These are phyloP conservation scores for Zancudomyces culisetae DNA, from an alignment of 371 early-diverging fungal genomes.

Conservation along the genomic window DNA sequence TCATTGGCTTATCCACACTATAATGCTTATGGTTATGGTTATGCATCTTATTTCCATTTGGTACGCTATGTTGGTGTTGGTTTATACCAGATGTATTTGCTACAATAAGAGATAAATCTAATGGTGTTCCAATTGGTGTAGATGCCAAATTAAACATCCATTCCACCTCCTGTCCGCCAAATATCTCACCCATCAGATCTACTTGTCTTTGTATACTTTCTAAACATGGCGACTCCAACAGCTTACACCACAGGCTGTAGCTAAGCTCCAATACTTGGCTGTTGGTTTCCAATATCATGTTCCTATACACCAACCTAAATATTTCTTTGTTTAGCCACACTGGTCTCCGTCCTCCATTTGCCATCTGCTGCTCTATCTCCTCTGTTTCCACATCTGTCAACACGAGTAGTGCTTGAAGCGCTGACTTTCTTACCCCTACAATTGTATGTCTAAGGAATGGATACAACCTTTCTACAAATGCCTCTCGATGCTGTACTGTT, in stretches of 20 bases:
- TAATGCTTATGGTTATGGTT: conserved; percentile 16
- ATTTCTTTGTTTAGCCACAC: conserved; percentile 63
- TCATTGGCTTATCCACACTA: conserved; percentile 77
- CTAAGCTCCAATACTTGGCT: conserved; percentile 45
- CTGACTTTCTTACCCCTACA: conserved; percentile 65
- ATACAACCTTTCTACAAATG: conserved; percentile 59
- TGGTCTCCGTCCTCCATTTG: conserved; percentile 3
- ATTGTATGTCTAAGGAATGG: conserved; percentile 90
- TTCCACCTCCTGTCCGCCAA: conserved; percentile 1
- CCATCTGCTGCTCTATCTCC: background rate
- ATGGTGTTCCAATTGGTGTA: conserved; percentile 61
- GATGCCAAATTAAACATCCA: conserved; percentile 29
- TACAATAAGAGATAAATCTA: conserved; percentile 40
- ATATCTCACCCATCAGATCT: background rate
- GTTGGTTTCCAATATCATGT: conserved; percentile 60
- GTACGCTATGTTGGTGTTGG: background rate
- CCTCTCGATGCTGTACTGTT: background rate
- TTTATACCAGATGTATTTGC: background rate
- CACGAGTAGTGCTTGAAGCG: conserved; percentile 56
- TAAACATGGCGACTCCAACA: background rate
- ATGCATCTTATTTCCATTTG: conserved; percentile 3
- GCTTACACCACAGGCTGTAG: conserved; percentile 39
- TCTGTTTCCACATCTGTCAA: conserved; percentile 44
- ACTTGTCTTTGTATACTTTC: no score
- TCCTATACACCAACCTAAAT: conserved; percentile 68